Evolutionary conservation across 441 rosid species (phyloP).

Genomic region (Gossypium laxum): DNA sequence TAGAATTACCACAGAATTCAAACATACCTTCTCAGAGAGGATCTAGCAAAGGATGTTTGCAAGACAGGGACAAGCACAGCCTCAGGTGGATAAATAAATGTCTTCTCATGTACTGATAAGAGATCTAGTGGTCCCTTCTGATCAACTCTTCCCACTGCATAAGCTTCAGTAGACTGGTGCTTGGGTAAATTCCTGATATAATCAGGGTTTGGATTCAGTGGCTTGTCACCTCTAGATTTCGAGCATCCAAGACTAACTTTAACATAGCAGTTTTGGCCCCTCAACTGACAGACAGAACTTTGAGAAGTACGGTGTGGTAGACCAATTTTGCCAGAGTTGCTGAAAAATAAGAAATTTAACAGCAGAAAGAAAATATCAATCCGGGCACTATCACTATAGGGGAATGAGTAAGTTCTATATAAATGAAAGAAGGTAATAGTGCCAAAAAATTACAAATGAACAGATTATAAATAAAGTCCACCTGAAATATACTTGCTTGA

Average conservation of each 20-base stretch:
- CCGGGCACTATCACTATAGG: slow-evolving; percentile 4
- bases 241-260: slow-evolving; percentile 86
- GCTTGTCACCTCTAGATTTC: slow-evolving; percentile 39
- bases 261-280: slow-evolving; percentile 62
- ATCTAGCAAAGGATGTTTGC: slow-evolving; percentile 75
- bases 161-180: slow-evolving; percentile 55
- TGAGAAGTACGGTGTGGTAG: slow-evolving; percentile 59
- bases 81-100: slow-evolving; percentile 81
- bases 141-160: slow-evolving; percentile 46
- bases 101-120: slow-evolving; percentile 41
- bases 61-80: slow-evolving; percentile 89
- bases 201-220: slow-evolving; percentile 36
- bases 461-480: slow-evolving; percentile 20
- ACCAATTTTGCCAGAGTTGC: slow-evolving; percentile 67
- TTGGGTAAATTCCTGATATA: slow-evolving; percentile 41
- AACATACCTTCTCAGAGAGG: slow-evolving; percentile 77
- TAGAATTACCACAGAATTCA: slow-evolving; percentile 3
- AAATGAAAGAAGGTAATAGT: not conserved
- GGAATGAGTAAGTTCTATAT: not conserved
- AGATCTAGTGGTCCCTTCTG: slow-evolving; percentile 43
- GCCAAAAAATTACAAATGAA: not conserved
- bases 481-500: slow-evolving; percentile 90
- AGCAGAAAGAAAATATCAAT: slow-evolving; percentile 20
- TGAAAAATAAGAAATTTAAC: slow-evolving; percentile 19
- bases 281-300: slow-evolving; percentile 50